Evolutionary conservation across 2,329 filamentous ascomycete species (phyloP).

Genomic region (Colletotrichum costaricense): DNA sequence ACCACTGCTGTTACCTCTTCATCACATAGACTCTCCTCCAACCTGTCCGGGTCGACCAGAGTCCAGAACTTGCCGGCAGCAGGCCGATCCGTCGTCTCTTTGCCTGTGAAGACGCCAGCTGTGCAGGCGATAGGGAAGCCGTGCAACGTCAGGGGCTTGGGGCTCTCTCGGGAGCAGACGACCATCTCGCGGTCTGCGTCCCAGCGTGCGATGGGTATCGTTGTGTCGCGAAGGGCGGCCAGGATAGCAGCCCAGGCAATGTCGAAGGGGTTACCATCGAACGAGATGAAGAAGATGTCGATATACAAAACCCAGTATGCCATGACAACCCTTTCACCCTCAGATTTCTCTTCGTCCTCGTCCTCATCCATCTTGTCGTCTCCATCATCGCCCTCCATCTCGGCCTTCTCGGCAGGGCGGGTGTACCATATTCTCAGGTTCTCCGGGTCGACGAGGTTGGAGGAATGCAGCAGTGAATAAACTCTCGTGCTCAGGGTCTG

Average conservation of each 20-base stretch:
- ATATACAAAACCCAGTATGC: constrained; percentile 97
- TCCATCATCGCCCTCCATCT: constrained; percentile 54
- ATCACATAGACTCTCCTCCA: constrained; percentile 87
- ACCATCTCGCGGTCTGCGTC: constrained; percentile 84
- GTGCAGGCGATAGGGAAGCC: constrained; percentile 81
- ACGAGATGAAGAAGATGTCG: constrained; percentile 92
- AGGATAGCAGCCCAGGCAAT: constrained; percentile 88
- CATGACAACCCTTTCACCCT: constrained; percentile 63
- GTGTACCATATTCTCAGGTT: constrained; percentile 81
- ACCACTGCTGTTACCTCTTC: constrained; percentile 88
- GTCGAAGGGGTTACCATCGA: constrained; percentile 93
- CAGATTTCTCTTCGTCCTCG: constrained; percentile 43
- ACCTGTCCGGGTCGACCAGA: constrained; percentile 86
- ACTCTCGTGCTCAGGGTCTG: constrained; percentile 88
- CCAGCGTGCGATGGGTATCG: constrained; percentile 83
- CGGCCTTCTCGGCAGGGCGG: constrained; percentile 58
- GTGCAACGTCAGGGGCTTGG: constrained; percentile 67
- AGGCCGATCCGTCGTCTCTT: constrained; percentile 60
- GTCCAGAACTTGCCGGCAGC: constrained; percentile 73
- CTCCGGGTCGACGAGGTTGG: constrained; percentile 72
- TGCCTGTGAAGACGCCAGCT: constrained; percentile 80
- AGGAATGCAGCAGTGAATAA: constrained; percentile 79
- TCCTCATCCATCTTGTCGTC: constrained; percentile 48
- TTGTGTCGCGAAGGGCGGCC: constrained; percentile 82
- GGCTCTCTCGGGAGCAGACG: constrained; percentile 74